Evolutionary conservation across 352 stramenopile genomes (phyloP).

Genomic region (Phytophthora fragariaefolia): DNA sequence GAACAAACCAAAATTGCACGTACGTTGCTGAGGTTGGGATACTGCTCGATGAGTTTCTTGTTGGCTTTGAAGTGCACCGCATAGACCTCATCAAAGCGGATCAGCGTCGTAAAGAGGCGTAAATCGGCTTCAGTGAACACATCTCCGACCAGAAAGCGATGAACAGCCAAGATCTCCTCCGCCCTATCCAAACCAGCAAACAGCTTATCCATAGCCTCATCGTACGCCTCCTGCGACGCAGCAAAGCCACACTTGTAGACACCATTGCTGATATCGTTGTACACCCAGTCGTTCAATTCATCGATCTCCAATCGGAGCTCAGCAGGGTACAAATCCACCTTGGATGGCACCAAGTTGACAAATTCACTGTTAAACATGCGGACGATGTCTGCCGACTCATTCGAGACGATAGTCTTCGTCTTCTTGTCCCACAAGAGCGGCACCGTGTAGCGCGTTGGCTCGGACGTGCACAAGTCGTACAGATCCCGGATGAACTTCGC

Average conservation of each 20-base stretch:
- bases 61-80: slow-evolving; percentile 83
- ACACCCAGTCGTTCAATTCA: slow-evolving; percentile 91
- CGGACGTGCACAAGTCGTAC: slow-evolving; percentile 77
- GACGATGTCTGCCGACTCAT: slow-evolving; percentile 96
- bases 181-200: slow-evolving; percentile 85
- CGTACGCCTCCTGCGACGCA: slow-evolving; percentile 75
- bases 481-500: slow-evolving; percentile 85
- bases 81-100: slow-evolving; percentile 97
- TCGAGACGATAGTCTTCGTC: slow-evolving; percentile 94
- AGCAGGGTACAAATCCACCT: slow-evolving; percentile 90
- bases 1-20: slow-evolving; percentile 13
- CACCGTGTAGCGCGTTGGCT: slow-evolving; percentile 91
- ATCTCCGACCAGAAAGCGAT: slow-evolving; percentile 80
- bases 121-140: slow-evolving; percentile 88
- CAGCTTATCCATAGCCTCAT: slow-evolving; percentile 88
- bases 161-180: slow-evolving; percentile 73
- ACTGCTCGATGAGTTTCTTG: slow-evolving; percentile 80
- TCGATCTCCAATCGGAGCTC: slow-evolving; percentile 82
- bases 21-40: slow-evolving; percentile 83
- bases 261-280: slow-evolving; percentile 92
- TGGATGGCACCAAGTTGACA: slow-evolving; percentile 74
- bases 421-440: slow-evolving; percentile 96
- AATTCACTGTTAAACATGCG: slow-evolving; percentile 95
- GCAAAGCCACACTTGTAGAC: slow-evolving; percentile 86
- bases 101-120: slow-evolving; percentile 91